Conservation (phyloP, 495 filamentous ascomycete species). For the Xylaria flabelliformis region DNA sequence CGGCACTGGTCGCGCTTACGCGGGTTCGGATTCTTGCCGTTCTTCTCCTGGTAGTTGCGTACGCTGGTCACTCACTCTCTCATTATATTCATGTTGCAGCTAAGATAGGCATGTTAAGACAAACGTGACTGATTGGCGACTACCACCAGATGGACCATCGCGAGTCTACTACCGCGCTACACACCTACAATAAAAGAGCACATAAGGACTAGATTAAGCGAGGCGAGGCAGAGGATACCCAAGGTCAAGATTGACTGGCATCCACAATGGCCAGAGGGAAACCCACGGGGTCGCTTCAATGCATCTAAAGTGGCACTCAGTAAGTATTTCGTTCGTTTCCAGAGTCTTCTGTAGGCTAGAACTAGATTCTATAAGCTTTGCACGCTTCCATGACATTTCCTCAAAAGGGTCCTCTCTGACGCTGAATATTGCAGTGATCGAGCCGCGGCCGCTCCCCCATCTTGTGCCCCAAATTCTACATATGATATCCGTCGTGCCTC, state of each 20-base stretch:
- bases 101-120: not conserved
- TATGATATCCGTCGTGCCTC: slow-evolving; percentile 57
- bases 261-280: slow-evolving; percentile 26
- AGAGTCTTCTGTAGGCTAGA: not conserved
- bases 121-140: not conserved
- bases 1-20: not conserved
- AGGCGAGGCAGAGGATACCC: slow-evolving; percentile 47
- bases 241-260: slow-evolving; percentile 52
- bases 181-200: slow-evolving; percentile 43
- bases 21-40: slow-evolving; percentile 15
- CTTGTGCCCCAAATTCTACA: slow-evolving; percentile 55
- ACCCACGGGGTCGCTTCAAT: slow-evolving; percentile 49
- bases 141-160: slow-evolving; percentile 48
- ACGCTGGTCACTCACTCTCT: not conserved
- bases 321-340: not conserved
- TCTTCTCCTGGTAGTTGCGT: slow-evolving; percentile 19
- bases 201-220: slow-evolving; percentile 43
- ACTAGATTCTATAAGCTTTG: not conserved
- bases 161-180: slow-evolving; percentile 48
- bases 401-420: not conserved
- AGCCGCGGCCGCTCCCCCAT: slow-evolving; percentile 51
- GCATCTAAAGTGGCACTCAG: slow-evolving; percentile 53
- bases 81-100: not conserved
- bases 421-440: slow-evolving; percentile 43
- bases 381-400: not conserved